Evolutionary conservation across 2,329 filamentous ascomycete genomes (phyloP), one percentile per base, ranked within the genome.

Genomic region (Penicillium oxalicum): DNA sequence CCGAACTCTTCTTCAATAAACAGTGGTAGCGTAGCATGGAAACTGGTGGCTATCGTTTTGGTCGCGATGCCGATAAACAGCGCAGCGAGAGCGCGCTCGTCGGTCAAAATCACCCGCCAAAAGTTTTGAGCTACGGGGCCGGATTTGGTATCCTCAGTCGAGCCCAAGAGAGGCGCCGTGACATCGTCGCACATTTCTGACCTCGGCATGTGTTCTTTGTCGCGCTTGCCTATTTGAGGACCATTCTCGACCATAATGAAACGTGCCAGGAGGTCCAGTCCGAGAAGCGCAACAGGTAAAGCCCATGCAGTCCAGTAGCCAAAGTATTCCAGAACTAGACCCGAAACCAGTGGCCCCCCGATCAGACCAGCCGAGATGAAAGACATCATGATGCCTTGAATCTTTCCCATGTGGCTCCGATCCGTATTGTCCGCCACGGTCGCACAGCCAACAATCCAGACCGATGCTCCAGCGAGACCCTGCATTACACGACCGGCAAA

Each of bases 221-320:
- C 9, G 32, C 9, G 32, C 9, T 9, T 34, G 32, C 2, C 18
- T 34, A n/a, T 9, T 34, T 34, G 9, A 34, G 2, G n/a, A 9
- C 9, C n/a, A 34, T 34, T 34, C 12, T 57, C 47, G 18, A 57
- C 44, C 54, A 67, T 64, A 3, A 65, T 32, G 13, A 62, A n/a
- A 8, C 64, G 59, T 38, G 57, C 53, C 11, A 59, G 9, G 27
- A 66, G 59, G 44, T 66, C 63, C 5, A 65, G 12, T 1, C 48
- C 26, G 2, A 66, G 48, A 11, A 66, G 37, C 0, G 47, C 44
- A 11, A 64, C 38, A 1, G 61, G 55, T 8, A 50, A 53, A 1
- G 46, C 50, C 61, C 61, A 66, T 2, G 60, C 58, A 1, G 52
- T 33, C 61, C 58, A 64, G 40, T 66, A 65, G 24, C 64, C 64